These are phyloP conservation scores for Dactylellina haptotyla DNA, from an alignment of 2,329 filamentous ascomycete genomes.

Conservation along the genomic window DNA sequence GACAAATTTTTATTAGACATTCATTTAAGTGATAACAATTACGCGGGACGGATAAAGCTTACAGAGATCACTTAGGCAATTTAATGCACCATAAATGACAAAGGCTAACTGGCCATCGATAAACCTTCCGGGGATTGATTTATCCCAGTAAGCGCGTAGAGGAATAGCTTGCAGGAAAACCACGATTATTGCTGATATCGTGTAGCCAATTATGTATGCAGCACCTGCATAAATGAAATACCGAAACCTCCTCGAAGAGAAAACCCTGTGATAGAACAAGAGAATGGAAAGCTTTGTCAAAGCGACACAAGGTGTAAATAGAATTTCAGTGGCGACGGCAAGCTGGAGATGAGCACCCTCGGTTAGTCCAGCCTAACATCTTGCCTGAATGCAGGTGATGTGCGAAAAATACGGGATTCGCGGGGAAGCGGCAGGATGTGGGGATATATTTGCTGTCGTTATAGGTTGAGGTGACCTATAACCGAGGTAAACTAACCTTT, in stretches of 20 bases:
- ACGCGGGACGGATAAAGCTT: too few relatives aligned
- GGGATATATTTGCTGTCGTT: constrained; percentile 22
- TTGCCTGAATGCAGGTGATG: background rate
- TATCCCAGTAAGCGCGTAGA: constrained; percentile 47
- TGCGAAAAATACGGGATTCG: constrained; percentile 10
- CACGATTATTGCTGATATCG: constrained; percentile 17
- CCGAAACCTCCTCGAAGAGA: constrained; percentile 43
- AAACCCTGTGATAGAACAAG: constrained; percentile 62
- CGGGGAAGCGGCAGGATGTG: constrained; percentile 7
- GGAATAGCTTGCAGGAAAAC: constrained; percentile 45
- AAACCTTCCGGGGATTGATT: constrained; percentile 38
- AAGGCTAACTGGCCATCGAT: constrained; percentile 39
- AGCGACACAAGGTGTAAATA: constrained; percentile 62
- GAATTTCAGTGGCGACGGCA: constrained; percentile 62
- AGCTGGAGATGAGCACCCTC: constrained; percentile 58
- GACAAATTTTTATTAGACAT: too few relatives aligned
- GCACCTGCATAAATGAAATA: constrained; percentile 38
- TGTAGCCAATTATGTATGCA: constrained; percentile 29
- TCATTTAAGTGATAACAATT: too few relatives aligned
- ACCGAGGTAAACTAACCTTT: constrained; percentile 52
- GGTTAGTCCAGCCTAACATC: constrained; percentile 9
- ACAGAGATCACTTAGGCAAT: constrained; percentile 48
- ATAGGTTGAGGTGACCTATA: constrained; percentile 13
- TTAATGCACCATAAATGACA: constrained; percentile 27
- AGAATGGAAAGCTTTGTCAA: constrained; percentile 63